Base-by-base conservation (phyloP, 495 filamentous ascomycete genomes). In the Endocarpon pusillum region DNA sequence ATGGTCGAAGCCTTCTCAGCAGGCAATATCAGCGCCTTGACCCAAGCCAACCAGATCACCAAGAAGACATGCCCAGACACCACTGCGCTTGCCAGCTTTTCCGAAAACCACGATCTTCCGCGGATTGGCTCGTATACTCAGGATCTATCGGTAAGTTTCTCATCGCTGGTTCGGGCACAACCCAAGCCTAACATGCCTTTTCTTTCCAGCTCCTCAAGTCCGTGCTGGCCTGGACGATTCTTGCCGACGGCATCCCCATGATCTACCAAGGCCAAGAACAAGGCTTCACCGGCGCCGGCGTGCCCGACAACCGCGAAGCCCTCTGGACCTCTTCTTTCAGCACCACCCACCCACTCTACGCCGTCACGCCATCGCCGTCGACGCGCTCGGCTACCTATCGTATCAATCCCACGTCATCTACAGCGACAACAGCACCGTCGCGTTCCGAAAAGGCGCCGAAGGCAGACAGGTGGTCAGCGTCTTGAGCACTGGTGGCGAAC, bases 201-300 rank as follows among this genome's bases (percentile, higher is more conserved):
- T n/a, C n/a, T 11, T 32, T 11, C 11, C 48, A 72, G 22, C 59
- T 78, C 14, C 59, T 69, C 10, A 71, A 69, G 47, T 76, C 84
- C 45, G 66, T 73, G 2, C 61, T 87, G 25, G 69, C 76, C 1
- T 81, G 75, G 42, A 80, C 69, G 12, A 63, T 87, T 18, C 66
- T 87, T 21, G 64, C 61, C 20, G 78, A 81, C 35, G 72, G 71
- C 19, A 63, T 75, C 18, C 72, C 73, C 0, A 69, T 75, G 47
- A 60, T 63, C 33, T 79, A 78, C 42, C 56, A 66, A 40, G 81
- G 81, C 12, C 77, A 83, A 48, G 81, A 86, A 48, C 79, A 87
- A 38, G 68, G 71, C 33, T 75, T 73, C 46, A 44, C 51, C 4
- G 78, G 79, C 32, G 46, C 54, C 8, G 53, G 35, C 32, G 68